Evolutionary conservation across 1,284 basidiomycete species (phyloP), one percentile per base, ranked within the genome.

Genomic region (Bjerkandera adusta): DNA sequence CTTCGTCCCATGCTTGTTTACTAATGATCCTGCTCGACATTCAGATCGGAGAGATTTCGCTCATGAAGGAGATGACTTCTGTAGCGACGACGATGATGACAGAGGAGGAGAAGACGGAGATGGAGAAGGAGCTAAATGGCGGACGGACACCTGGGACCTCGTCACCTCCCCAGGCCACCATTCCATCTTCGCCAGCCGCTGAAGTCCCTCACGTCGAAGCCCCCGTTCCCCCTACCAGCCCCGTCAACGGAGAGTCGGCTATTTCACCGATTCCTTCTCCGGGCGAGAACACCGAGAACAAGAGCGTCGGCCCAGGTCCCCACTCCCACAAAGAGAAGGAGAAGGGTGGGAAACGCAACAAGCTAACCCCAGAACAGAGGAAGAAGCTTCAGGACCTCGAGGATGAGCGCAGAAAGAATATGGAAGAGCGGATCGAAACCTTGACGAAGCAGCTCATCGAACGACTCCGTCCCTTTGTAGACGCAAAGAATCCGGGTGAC

Each of bases 1-100:
- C 27, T 27, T 33, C 24, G 35, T 33, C 16, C 35, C 16, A 16
- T 7, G 13, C 21, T 11, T 20, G 10, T 30, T 24, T 24, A 21
- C 12, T 38, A 34, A 34, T 22, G 6, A 5, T 20, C 36, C 18
- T 7, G 30, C 30, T 34, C n/a, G 36, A 33, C 37, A 15, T 25
- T 32, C 61, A 93, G 88, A 93, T 96, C 55, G 92, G 92, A 48
- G 92, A 95, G 70, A 94, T 96, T 43, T 89, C 89, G 3, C 75
- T 96, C 40, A 89, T 95, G 83, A 94, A 93, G 60, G 89, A 92
- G 58, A 90, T 92, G 85, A 89, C 87, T 2, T 76, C 74, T 18
- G 77, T 83, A 16, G 87, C 88, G n/a, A 79, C 82, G 25, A 83
- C 83, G 1, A 85, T 91, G 74, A 85, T 88, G 77, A 83, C 87